These are phyloP conservation scores for Sugiyamaella japonica DNA, from an alignment of 1,139 yeast species.

Conservation along the genomic window DNA sequence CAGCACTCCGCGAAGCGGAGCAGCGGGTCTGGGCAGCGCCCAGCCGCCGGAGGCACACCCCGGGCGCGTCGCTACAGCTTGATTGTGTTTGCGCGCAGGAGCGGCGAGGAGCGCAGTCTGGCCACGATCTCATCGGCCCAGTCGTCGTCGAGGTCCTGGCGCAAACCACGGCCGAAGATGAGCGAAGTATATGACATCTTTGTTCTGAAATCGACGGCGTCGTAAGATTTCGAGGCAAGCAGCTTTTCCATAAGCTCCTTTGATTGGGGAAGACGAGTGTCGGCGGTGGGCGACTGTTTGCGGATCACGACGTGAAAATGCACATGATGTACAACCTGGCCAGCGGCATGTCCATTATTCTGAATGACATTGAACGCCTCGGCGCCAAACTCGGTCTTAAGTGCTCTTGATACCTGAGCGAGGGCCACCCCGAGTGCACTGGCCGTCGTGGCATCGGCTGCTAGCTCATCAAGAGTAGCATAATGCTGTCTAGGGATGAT, in stretches of 20 bases:
- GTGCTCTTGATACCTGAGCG: slow-evolving; percentile 57
- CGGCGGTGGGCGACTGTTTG: slow-evolving; percentile 6
- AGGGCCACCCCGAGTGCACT: slow-evolving; percentile 75
- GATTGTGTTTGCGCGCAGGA: neutral
- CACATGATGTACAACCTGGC: slow-evolving; percentile 85
- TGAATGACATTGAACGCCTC: slow-evolving; percentile 79
- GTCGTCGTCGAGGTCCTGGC: slow-evolving; percentile 36
- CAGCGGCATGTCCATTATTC: slow-evolving; percentile 85
- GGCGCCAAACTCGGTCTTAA: slow-evolving; percentile 53
- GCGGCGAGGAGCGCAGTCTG: slow-evolving; percentile 16
- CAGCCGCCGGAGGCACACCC: neutral
- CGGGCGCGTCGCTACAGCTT: neutral
- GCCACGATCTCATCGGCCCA: slow-evolving; percentile 28
- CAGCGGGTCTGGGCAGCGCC: neutral
- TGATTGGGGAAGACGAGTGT: slow-evolving; percentile 1
- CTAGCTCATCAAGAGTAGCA: slow-evolving; percentile 73
- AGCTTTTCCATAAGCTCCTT: slow-evolving; percentile 4
- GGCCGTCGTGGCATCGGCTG: slow-evolving; percentile 65
- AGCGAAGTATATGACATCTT: slow-evolving; percentile 30
- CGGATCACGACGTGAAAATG: slow-evolving; percentile 65
- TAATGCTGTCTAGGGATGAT: slow-evolving; percentile 83
- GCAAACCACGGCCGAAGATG: slow-evolving; percentile 37
- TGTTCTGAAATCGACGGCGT: slow-evolving; percentile 19
- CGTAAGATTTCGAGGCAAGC: slow-evolving; percentile 2
- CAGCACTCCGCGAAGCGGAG: no score